Base-by-base conservation (phyloP, 1,284 basidiomycete species). In the Meira miltonrushii region DNA sequence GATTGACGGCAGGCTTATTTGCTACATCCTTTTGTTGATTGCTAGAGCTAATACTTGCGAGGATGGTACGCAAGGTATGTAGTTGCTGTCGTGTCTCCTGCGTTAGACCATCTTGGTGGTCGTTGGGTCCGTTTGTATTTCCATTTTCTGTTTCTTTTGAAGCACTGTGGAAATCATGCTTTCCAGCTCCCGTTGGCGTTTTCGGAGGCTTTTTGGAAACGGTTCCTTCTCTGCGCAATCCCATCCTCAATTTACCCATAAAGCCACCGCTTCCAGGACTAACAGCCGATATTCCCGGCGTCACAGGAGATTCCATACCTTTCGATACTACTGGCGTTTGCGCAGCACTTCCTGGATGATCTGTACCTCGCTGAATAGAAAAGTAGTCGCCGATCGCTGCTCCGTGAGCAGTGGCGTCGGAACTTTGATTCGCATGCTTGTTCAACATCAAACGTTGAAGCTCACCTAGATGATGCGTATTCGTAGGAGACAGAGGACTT, bases 201-300 rank as follows among this genome's bases (percentile, higher is more conserved):
- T n/a, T n/a, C 23, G 46, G 17, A 19, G 46, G 46, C 13, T 23
- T n/a, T 21, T n/a, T n/a, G 17, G 46, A 21, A 12, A 23, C 25
- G 12, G 23, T 15, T 13, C 51, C 23, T 62, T 64, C 8, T 17
- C 57, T 12, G 8, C 61, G 65, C 54, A 65, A 64, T 40, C 67
- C 64, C 17, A 65, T 63, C 13, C 63, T 60, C 51, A 67, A 62
- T 57, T 65, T 65, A 60, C 65, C 65, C 66, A 70, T 66, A 52
- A 68, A 63, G 0, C 66, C 64, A 25, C 61, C 17, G 28, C 17
- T 7, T 40, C 54, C 38, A 46, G 54, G 46, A 48, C 46, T 48
- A 33, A 33, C 28, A 8, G 28, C 28, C 3, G 28, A 4, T 33
- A 33, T 33, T 17, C 46, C 46, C 12, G 46, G 46, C 23, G 46